Evolutionary conservation across 2,329 filamentous ascomycete species (phyloP).

Genomic region (Phyllachora maydis): DNA sequence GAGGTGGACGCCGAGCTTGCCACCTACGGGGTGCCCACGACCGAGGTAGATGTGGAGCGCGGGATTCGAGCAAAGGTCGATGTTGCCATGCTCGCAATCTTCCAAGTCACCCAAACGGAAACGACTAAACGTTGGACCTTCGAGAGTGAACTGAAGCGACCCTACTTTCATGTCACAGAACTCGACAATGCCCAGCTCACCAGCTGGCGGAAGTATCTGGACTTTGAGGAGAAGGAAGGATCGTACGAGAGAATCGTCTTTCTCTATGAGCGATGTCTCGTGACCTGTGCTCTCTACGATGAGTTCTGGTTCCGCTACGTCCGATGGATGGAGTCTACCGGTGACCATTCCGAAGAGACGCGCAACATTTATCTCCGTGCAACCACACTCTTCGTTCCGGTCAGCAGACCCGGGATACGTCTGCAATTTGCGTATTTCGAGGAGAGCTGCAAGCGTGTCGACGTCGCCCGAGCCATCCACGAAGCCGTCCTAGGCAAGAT

Average conservation of each 20-base stretch:
- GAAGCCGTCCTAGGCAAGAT: slow-evolving; percentile 55
- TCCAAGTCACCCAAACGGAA: slow-evolving; percentile 65
- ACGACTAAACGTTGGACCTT: slow-evolving; percentile 88
- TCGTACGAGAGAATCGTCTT: slow-evolving; percentile 57
- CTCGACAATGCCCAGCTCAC: slow-evolving; percentile 65
- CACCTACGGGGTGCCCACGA: slow-evolving; percentile 25
- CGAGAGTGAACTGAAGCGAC: slow-evolving; percentile 83
- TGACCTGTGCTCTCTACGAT: slow-evolving; percentile 85
- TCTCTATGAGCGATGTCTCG: slow-evolving; percentile 82
- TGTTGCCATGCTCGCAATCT: slow-evolving; percentile 59
- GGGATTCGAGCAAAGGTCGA: slow-evolving; percentile 68
- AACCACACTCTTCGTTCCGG: slow-evolving; percentile 65
- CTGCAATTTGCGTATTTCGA: slow-evolving; percentile 91
- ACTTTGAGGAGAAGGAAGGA: slow-evolving; percentile 80
- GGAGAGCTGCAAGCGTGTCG: slow-evolving; percentile 58
- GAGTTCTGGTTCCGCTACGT: slow-evolving; percentile 98
- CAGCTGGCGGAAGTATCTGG: slow-evolving; percentile 93
- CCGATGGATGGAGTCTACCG: slow-evolving; percentile 73
- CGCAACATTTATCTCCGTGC: slow-evolving; percentile 84
- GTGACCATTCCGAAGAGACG: slow-evolving; percentile 69
- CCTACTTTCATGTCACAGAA: slow-evolving; percentile 92
- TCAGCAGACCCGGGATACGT: slow-evolving; percentile 65
- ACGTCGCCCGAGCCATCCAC: slow-evolving; percentile 70
- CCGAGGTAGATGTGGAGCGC: slow-evolving; percentile 63
- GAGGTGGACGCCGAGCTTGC: slow-evolving; percentile 50